Percentiles rank a stretch among this genome's conserved stretches.
Conservation (phyloP, 2,329 filamentous ascomycete species). For the Sarocladiaceae sp. region DNA sequence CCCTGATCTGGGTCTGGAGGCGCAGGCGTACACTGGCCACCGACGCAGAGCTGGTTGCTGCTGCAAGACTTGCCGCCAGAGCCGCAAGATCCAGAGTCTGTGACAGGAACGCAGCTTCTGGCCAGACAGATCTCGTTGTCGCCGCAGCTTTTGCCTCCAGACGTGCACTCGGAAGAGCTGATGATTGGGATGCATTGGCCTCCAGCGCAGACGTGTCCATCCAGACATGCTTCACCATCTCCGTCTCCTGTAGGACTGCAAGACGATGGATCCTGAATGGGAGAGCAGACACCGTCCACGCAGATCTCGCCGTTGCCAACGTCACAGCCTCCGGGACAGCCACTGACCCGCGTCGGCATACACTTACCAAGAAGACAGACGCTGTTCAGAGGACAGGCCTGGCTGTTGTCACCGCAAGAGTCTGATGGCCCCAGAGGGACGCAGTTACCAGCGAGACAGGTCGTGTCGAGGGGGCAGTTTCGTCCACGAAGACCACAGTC, state of each 20-base stretch:
- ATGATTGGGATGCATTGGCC: conserved; percentile 1
- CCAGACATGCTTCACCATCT: not conserved
- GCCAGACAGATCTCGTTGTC: not conserved
- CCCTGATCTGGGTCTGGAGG: not conserved
- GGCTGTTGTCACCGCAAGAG: not conserved
- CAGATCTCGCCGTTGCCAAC: conserved; percentile 2
- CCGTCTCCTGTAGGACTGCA: conserved; percentile 1
- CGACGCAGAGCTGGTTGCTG: not conserved
- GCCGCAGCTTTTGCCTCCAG: not conserved
- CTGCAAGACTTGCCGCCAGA: not conserved
- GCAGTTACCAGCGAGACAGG: conserved; percentile 6
- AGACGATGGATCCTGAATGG: not conserved
- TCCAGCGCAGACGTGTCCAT: conserved; percentile 1
- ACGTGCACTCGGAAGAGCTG: not conserved
- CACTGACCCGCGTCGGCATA: not conserved
- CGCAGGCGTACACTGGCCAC: not conserved
- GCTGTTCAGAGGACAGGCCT: not conserved
- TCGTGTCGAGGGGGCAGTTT: conserved; percentile 1
- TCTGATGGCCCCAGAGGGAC: not conserved
- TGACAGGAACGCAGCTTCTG: not conserved
- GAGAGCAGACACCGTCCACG: not conserved
- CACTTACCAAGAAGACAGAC: conserved; percentile 5
- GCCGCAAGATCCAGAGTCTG: not conserved
- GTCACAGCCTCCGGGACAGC: not conserved
- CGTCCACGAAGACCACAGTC: conserved; percentile 7